phyloP scores from a whole-genome alignment of 306 rosid genomes.

The Parietaria judaica region DNA sequence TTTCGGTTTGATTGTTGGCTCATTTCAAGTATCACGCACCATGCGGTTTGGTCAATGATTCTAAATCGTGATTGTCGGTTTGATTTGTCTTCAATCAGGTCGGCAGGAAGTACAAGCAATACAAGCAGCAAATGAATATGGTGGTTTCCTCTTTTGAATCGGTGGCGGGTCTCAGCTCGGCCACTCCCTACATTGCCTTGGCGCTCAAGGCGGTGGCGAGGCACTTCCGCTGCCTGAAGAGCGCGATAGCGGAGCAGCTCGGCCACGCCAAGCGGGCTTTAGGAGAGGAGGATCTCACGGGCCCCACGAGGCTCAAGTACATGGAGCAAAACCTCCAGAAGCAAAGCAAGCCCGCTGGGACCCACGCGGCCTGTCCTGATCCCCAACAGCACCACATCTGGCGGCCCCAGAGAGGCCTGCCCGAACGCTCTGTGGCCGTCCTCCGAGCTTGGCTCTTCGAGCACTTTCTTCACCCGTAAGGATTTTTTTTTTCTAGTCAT shows the following conservation, averaged over 20 bases:
- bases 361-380: slow-evolving; percentile 37
- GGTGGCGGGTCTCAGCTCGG: slow-evolving; percentile 72
- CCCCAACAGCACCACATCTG: slow-evolving; percentile 59
- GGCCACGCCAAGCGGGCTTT: slow-evolving; percentile 31
- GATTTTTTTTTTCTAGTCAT: not conserved
- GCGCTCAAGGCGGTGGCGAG: slow-evolving; percentile 58
- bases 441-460: slow-evolving; percentile 94
- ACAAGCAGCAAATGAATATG: slow-evolving; percentile 92
- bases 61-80: no score
- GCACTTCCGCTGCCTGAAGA: slow-evolving; percentile 56
- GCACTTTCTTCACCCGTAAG: slow-evolving; percentile 99
- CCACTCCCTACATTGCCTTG: slow-evolving; percentile 62
- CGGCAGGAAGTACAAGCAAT: slow-evolving; percentile 65
- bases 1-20: no score
- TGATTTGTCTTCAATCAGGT: slow-evolving; percentile 32
- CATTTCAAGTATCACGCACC: no score
- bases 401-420: slow-evolving; percentile 96
- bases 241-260: slow-evolving; percentile 57
- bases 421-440: slow-evolving; percentile 77
- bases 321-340: slow-evolving; percentile 54
- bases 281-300: slow-evolving; percentile 59
- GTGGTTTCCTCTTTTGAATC: slow-evolving; percentile 81
- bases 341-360: slow-evolving; percentile 32
- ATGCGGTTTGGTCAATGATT: no score
- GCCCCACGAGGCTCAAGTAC: slow-evolving; percentile 31